phyloP scores from a whole-genome alignment of 495 filamentous ascomycete species.

The Neurospora pannonica region DNA sequence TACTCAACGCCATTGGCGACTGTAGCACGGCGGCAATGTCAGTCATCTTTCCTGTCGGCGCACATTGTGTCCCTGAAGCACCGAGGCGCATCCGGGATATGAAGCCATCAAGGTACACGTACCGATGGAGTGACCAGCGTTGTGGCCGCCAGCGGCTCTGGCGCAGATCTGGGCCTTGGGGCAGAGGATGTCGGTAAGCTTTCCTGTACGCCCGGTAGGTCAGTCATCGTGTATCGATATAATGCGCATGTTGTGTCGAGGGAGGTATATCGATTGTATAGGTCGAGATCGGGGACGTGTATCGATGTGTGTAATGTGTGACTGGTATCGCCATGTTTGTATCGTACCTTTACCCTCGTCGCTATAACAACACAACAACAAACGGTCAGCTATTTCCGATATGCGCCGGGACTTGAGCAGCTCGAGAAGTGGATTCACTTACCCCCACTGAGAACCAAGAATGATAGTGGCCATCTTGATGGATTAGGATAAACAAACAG shows the following conservation, averaged over 20 bases:
- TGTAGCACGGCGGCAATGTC: conserved; percentile 1
- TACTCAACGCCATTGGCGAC: conserved; percentile 30
- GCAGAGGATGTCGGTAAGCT: conserved; percentile 31
- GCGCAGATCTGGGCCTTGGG: conserved; percentile 30
- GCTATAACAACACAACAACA: conserved; percentile 35
- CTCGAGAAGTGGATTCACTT: conserved; percentile 4
- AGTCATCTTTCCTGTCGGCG: neutral
- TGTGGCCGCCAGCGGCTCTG: conserved; percentile 25
- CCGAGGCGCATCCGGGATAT: conserved; percentile 5
- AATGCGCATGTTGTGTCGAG: neutral
- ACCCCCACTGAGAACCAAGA: conserved; percentile 24
- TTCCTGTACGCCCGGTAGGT: conserved; percentile 27
- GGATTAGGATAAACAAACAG: neutral
- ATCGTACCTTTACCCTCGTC: conserved; percentile 64
- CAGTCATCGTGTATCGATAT: conserved; percentile 52
- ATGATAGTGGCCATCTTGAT: conserved; percentile 20
- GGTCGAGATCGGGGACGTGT: neutral
- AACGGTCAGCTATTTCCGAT: neutral
- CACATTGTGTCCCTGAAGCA: neutral
- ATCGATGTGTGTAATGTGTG: neutral
- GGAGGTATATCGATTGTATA: neutral
- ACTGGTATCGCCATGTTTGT: neutral
- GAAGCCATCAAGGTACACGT: conserved; percentile 30
- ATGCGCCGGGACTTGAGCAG: conserved; percentile 2
- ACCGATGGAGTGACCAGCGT: conserved; percentile 52